Evolutionary conservation across 1,284 basidiomycete species (phyloP), one percentile per base, ranked within the genome.

Genomic region (Cryptococcus neoformans): DNA sequence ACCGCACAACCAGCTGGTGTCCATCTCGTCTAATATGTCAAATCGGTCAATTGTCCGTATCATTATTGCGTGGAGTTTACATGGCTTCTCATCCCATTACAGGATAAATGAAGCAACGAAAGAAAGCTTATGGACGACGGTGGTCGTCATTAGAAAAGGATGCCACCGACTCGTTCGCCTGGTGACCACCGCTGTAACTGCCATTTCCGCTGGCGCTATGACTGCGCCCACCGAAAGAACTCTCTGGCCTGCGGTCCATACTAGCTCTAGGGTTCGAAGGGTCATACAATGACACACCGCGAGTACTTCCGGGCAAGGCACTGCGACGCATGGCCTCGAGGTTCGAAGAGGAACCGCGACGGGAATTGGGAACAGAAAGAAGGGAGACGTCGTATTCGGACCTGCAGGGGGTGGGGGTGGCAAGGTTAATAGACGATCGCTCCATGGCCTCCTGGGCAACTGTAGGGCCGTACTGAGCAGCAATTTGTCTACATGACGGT

Each of bases 401-500:
- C 49, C 38, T 47, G 28, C 28, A 28, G 28, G 28, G 28, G 28
- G 28, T 28, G 44, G 21, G 10, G 5, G 37, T 37, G 36, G 52
- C 51, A 50, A 70, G 62, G 60, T 68, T 63, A 5, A 70, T 57
- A 44, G 71, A 70, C 6, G 76, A 77, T 40, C 69, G 63, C 21
- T 65, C 62, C 38, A 75, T 53, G 2, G 75, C 75, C 49, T 72
- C 70, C 47, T 65, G 59, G 12, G 76, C 76, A 34, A 76, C 62
- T 21, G 64, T 64, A 14, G 73, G 73, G 11, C 76, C 76, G 64
- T 77, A 77, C 53, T 73, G 70, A 17, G 67, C 68, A 6, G 76
- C 76, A 52, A 78, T 78, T 66, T 78, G 73, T n/a, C 73, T 73
- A 53, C 10, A 44, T 17, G 10, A 17, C 11, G 9, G 16, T 40